Evolutionary conservation across 2,329 filamentous ascomycete species (phyloP), one percentile per base, ranked within the genome.

Genomic region (Samsoniella hepiali): DNA sequence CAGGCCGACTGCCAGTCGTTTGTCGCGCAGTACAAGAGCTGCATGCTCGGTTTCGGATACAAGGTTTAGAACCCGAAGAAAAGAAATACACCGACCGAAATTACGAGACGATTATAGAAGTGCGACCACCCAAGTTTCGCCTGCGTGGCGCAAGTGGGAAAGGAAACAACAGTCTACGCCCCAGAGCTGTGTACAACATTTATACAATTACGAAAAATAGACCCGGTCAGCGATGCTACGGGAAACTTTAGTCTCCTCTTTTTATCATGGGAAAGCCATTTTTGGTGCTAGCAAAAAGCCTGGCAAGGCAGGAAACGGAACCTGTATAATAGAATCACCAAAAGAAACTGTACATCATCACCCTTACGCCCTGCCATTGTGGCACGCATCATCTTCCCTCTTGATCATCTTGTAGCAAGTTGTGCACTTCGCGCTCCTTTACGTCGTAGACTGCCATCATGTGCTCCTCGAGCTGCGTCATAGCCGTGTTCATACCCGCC

Each of bases 21-120:
- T 66, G 90, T 99, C 67, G 86, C 91, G 34, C 88, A 91, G 74
- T 99, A 99, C 81, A 89, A 88, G 79, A 87, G 79, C 69, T 99
- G 95, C 77, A 98, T 99, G 95, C 87, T 88, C 64, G 90, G 92
- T 11, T 98, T 90, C 72, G 95, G 95, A 17, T 99, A 96, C 82
- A 89, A 91, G 76, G 78, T 87, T 58, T 86, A 76, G 62, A 49
- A 47, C 50, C 34, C 5, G 40, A 70, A 66, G 69, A 71, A 64
- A 69, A 62, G 66, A 32, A 36, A 17, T n/a, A 27, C 10, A 27
- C 6, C 13, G 31, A 47, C 10, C 40, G 49, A 40, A 40, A 45
- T 3, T 15, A 10, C 55, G 54, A 57, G 40, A 56, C 54, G 54
- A 44, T 32, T 22, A 15, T 32, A 27, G 45, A 13, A 7, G 3